phyloP scores from a whole-genome alignment of 768 basidiomycete genomes.

The Naematelia encephala region DNA sequence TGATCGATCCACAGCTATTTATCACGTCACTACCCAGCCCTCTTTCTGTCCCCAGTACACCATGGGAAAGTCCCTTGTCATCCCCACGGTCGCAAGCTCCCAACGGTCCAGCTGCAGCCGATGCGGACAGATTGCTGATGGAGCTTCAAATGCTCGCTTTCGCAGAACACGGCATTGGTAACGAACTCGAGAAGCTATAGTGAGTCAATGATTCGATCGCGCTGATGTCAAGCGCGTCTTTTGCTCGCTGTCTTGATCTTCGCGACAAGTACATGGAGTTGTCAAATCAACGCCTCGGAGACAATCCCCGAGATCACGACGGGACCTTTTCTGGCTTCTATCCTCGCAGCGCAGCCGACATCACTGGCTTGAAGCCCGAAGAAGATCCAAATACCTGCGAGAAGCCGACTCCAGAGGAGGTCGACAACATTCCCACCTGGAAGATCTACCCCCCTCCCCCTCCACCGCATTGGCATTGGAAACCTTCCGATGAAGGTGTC shows the following conservation, averaged over 20 bases:
- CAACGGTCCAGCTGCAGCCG: neutral
- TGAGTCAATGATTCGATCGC: slow-evolving; percentile 23
- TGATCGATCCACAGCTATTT: slow-evolving; percentile 18
- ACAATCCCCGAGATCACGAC: slow-evolving; percentile 91
- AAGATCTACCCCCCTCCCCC: slow-evolving; percentile 88
- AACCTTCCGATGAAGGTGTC: slow-evolving; percentile 24
- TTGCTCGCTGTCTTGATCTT: slow-evolving; percentile 80
- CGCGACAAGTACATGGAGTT: slow-evolving; percentile 91
- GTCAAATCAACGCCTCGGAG: slow-evolving; percentile 87
- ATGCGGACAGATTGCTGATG: slow-evolving; percentile 38
- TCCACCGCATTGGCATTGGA: slow-evolving; percentile 94
- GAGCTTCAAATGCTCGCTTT: slow-evolving; percentile 42
- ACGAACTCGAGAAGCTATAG: slow-evolving; percentile 51
- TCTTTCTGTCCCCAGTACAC: slow-evolving; percentile 6
- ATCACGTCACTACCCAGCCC: slow-evolving; percentile 3
- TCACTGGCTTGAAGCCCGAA: slow-evolving; percentile 67
- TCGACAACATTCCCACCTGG: slow-evolving; percentile 61
- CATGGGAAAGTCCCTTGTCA: neutral
- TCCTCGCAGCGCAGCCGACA: slow-evolving; percentile 58
- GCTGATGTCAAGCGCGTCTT: slow-evolving; percentile 52
- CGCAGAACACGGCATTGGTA: slow-evolving; percentile 49
- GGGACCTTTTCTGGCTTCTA: slow-evolving; percentile 67
- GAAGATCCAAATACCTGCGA: slow-evolving; percentile 51
- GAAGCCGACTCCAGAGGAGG: slow-evolving; percentile 7
- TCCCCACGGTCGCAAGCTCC: slow-evolving; percentile 11